These are phyloP conservation scores for Berberis thunbergii DNA, from an alignment of 164 flowering plant species.

Conservation along the genomic window DNA sequence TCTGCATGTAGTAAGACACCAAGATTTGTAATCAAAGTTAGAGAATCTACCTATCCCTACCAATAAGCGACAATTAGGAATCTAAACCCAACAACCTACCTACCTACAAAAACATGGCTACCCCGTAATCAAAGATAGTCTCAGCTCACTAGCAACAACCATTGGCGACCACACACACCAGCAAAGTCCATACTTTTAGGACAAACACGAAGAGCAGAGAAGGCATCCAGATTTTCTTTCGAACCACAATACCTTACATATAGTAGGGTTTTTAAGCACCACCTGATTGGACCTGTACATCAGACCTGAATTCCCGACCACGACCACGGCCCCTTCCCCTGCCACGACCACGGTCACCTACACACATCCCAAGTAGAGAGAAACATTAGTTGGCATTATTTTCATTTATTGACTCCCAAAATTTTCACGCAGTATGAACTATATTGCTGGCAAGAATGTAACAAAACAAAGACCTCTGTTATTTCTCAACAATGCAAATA, in stretches of 20 bases:
- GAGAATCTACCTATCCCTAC: too few relatives aligned
- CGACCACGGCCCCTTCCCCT: slow-evolving; percentile 28
- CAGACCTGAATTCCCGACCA: slow-evolving; percentile 1
- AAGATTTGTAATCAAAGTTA: neutral
- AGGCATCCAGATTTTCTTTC: slow-evolving; percentile 4
- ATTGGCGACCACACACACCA: neutral
- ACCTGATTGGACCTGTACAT: slow-evolving; percentile 2
- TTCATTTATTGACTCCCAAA: too few relatives aligned
- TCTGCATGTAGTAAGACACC: neutral
- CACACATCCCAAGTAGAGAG: too few relatives aligned
- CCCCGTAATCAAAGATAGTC: neutral
- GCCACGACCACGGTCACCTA: slow-evolving; percentile 33
- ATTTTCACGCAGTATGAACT: too few relatives aligned
- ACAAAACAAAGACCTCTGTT: too few relatives aligned
- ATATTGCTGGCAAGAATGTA: too few relatives aligned
- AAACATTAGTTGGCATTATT: too few relatives aligned
- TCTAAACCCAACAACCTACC: neutral
- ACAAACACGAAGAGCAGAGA: neutral
- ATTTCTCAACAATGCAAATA: too few relatives aligned
- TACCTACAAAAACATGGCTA: neutral
- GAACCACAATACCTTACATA: neutral
- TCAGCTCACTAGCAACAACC: neutral
- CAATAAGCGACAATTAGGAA: neutral
- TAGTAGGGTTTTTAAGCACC: neutral
- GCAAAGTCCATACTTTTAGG: neutral